These are phyloP conservation scores for Daldinia childiae DNA, from an alignment of 495 filamentous ascomycete genomes.

Conservation along the genomic window DNA sequence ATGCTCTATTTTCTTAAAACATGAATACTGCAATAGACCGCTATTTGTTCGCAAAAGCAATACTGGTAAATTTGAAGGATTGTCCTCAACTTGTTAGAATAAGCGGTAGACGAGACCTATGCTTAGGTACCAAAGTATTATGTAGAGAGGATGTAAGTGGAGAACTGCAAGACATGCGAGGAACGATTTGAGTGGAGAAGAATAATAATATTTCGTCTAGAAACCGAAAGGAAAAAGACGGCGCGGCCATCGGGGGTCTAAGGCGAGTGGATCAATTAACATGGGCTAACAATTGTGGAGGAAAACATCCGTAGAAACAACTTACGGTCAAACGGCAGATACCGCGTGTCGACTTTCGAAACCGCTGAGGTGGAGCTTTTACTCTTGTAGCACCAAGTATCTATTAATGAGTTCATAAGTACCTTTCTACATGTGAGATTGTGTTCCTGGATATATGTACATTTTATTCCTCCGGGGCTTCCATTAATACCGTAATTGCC, in stretches of 20 bases:
- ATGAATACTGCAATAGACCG: slow-evolving; percentile 17
- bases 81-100: background rate
- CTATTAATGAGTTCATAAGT: slow-evolving; percentile 13
- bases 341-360: slow-evolving; percentile 30
- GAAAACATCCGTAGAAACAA: slow-evolving; percentile 35
- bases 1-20: background rate
- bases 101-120: background rate
- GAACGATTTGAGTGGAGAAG: slow-evolving; percentile 20
- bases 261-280: slow-evolving; percentile 32
- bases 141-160: background rate
- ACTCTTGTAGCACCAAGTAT: slow-evolving; percentile 30
- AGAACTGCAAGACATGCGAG: slow-evolving; percentile 27
- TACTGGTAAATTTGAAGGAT: background rate
- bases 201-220: slow-evolving; percentile 28
- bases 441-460: slow-evolving; percentile 21
- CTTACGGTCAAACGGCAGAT: slow-evolving; percentile 41
- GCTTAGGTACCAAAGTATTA: background rate
- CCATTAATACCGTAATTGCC: slow-evolving; percentile 10
- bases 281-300: slow-evolving; percentile 23
- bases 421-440: slow-evolving; percentile 8
- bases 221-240: slow-evolving; percentile 33
- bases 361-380: slow-evolving; percentile 13
- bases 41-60: slow-evolving; percentile 7
- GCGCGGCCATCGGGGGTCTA: slow-evolving; percentile 25
- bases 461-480: slow-evolving; percentile 16